Conservation (phyloP, 75 land plant genomes). For the Pinus albicaulis region DNA sequence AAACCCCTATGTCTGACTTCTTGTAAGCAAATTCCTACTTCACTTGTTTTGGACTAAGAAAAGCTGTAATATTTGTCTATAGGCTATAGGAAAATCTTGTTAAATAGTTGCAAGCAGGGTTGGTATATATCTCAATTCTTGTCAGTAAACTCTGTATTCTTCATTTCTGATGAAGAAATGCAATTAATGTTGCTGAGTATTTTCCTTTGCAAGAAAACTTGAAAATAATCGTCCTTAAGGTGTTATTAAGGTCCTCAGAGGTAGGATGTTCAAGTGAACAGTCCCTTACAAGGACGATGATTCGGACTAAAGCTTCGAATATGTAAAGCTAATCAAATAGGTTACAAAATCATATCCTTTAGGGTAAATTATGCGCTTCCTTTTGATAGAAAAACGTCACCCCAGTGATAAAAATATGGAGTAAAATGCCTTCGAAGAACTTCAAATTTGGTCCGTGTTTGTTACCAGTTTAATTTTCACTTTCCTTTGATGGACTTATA, state of each 20-base stretch:
- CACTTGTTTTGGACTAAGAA: background rate
- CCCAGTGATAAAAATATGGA: background rate
- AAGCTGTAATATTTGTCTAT: background rate
- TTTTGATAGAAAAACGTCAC: background rate
- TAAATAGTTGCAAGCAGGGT: background rate
- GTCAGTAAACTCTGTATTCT: background rate
- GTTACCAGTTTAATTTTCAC: background rate
- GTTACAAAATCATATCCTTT: background rate
- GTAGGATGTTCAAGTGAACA: background rate
- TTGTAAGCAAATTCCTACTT: conserved; percentile 1
- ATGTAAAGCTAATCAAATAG: background rate
- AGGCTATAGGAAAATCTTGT: background rate
- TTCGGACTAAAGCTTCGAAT: background rate
- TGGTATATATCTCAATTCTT: background rate
- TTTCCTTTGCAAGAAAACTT: background rate
- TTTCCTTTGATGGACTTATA: background rate
- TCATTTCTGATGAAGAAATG: background rate
- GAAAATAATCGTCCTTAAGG: background rate
- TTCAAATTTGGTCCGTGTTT: background rate
- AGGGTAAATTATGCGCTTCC: background rate
- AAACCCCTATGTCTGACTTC: background rate
- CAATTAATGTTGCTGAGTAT: background rate
- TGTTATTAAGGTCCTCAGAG: background rate
- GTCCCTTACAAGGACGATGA: background rate
- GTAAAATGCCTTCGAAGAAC: background rate